Evolutionary conservation across 2,329 filamentous ascomycete species (phyloP).

Genomic region (Endocalyx cinctus): DNA sequence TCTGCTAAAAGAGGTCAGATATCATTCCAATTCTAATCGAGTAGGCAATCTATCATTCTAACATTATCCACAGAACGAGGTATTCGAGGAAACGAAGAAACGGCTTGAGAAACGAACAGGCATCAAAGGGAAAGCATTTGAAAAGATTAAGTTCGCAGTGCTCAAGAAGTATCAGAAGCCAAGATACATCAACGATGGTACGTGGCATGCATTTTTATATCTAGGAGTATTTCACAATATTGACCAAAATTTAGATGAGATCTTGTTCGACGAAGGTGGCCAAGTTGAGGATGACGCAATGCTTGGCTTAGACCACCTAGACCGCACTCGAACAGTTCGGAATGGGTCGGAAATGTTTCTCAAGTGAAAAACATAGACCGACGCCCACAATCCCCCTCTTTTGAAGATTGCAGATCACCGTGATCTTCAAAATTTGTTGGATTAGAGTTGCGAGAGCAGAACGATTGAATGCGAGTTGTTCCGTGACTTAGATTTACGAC

Average conservation of each 20-base stretch:
- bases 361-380: too few species aligned
- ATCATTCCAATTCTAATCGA: too few species aligned
- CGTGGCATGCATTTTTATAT: conserved; percentile 29
- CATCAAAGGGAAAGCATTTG: conserved; percentile 95
- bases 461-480: too few species aligned
- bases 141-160: conserved; percentile 95
- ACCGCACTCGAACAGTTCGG: conserved; percentile 53
- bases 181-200: conserved; percentile 83
- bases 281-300: conserved; percentile 52
- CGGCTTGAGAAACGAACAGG: conserved; percentile 88
- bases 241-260: conserved; percentile 45
- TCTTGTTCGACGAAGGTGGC: conserved; percentile 48
- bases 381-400: conserved; percentile 55
- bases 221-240: conserved; percentile 3
- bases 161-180: conserved; percentile 68
- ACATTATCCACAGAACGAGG: conserved; percentile 60
- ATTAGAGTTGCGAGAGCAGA: too few species aligned
- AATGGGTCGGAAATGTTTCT: conserved; percentile 64
- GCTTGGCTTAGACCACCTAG: conserved; percentile 62
- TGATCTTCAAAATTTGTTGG: too few species aligned
- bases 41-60: too few species aligned
- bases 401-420: too few species aligned
- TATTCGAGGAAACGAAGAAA: conserved; percentile 88
- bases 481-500: too few species aligned
- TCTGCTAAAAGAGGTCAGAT: conserved; percentile 75